phyloP scores from a whole-genome alignment of 305 asterid genomes.

The Solanum chacoense region DNA sequence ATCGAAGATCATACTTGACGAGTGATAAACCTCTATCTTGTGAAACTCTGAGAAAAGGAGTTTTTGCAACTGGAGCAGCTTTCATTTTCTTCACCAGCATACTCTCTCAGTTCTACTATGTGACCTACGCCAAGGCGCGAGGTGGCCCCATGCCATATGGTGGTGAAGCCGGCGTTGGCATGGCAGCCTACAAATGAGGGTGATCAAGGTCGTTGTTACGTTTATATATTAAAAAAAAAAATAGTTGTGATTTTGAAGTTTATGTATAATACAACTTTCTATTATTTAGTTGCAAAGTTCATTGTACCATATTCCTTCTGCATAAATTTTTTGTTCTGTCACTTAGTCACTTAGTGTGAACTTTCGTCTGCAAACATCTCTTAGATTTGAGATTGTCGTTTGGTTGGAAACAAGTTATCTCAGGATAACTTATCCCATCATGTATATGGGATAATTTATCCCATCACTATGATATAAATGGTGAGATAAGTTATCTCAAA shows the following conservation, averaged over 20 bases:
- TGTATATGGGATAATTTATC: too few species aligned
- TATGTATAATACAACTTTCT: neutral
- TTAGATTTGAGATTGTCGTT: neutral
- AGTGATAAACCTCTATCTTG: slow-evolving; percentile 52
- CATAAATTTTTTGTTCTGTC: neutral
- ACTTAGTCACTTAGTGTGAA: neutral
- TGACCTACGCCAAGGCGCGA: slow-evolving; percentile 47
- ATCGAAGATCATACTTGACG: slow-evolving; percentile 21
- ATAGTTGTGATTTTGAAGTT: neutral
- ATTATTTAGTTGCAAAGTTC: neutral
- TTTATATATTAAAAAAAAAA: neutral
- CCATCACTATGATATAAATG: too few species aligned
- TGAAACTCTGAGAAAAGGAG: slow-evolving; percentile 82
- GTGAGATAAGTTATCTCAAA: too few species aligned
- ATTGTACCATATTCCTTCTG: neutral
- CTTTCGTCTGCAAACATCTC: neutral
- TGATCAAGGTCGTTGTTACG: neutral
- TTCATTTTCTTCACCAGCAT: slow-evolving; percentile 61
- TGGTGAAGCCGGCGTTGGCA: slow-evolving; percentile 59
- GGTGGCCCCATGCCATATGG: slow-evolving; percentile 31
- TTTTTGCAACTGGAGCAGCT: slow-evolving; percentile 93
- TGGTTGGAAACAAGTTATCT: too few species aligned
- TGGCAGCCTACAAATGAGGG: slow-evolving; percentile 55
- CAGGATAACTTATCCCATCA: too few species aligned
- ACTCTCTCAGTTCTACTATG: slow-evolving; percentile 59